Percentiles rank a stretch among this genome's conserved stretches.
Evolutionary conservation across 2,329 filamentous ascomycete species (phyloP).

Genomic region (Cordyceps cateniannulata): DNA sequence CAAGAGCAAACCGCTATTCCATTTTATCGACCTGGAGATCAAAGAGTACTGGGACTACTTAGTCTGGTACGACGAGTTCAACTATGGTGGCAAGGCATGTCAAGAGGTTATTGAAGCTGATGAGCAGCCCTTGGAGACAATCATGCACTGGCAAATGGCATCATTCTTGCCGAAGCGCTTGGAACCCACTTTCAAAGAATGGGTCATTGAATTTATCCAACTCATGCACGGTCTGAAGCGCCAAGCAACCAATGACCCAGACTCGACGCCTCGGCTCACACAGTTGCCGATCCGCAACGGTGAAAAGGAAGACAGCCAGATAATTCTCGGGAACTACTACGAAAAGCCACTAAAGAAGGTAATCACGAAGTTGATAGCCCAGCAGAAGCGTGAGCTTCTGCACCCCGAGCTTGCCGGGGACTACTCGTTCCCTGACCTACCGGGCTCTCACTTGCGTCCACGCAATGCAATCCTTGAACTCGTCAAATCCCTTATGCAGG

Average conservation of each 20-base stretch:
- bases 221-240: constrained; percentile 86
- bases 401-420: constrained; percentile 83
- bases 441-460: constrained; percentile 53
- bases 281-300: constrained; percentile 52
- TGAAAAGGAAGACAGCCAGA: constrained; percentile 52
- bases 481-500: constrained; percentile 88
- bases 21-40: constrained; percentile 94
- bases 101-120: constrained; percentile 67
- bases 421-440: constrained; percentile 77
- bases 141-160: constrained; percentile 98
- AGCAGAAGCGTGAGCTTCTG: constrained; percentile 81
- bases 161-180: constrained; percentile 78
- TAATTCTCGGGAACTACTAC: constrained; percentile 73
- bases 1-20: constrained; percentile 88
- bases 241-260: constrained; percentile 45
- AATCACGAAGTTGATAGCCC: constrained; percentile 71
- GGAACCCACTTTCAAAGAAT: constrained; percentile 81
- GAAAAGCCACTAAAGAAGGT: constrained; percentile 88
- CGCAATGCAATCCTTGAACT: constrained; percentile 78
- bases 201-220: constrained; percentile 91
- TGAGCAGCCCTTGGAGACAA: constrained; percentile 74
- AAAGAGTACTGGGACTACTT: constrained; percentile 99
- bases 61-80: constrained; percentile 98
- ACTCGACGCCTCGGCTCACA: constrained; percentile 49
- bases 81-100: constrained; percentile 93